Evolutionary conservation across 2,329 filamentous ascomycete genomes (phyloP).

Genomic region (Aspergillus luchuensis): DNA sequence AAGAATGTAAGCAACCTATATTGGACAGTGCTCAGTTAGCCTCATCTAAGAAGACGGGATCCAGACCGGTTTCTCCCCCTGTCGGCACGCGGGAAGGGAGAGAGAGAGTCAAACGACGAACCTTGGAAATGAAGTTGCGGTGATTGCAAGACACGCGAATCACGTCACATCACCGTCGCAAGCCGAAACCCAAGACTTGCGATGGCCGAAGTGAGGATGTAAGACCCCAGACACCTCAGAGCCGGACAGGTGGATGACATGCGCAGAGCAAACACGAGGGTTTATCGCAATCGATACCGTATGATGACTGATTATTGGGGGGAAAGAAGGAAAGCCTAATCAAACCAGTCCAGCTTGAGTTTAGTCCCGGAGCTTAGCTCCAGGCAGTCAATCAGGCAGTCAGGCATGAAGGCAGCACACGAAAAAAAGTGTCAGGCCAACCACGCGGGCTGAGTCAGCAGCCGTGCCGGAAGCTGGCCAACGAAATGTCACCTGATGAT

Average conservation of each 20-base stretch:
- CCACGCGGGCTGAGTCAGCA: conserved; percentile 23
- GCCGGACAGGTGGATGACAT: not conserved
- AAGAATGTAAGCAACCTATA: conserved; percentile 24
- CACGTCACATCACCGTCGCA: conserved; percentile 11
- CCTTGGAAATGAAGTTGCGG: conserved; percentile 16
- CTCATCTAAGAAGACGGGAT: not conserved
- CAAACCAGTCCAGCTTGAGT: not conserved
- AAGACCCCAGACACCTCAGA: conserved; percentile 5
- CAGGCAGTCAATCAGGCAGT: not conserved
- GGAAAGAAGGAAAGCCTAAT: not conserved
- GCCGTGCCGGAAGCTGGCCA: conserved; percentile 16
- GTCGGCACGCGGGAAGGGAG: not conserved
- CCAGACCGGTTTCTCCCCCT: conserved; percentile 2
- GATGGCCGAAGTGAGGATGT: not conserved
- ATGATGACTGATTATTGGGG: not conserved
- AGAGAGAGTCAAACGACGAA: conserved; percentile 7
- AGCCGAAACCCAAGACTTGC: conserved; percentile 4
- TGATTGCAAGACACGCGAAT: not conserved
- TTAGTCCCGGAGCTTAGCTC: not conserved
- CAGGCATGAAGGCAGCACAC: not conserved
- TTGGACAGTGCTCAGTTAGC: conserved; percentile 13
- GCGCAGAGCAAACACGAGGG: not conserved
- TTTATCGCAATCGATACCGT: not conserved
- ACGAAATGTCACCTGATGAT: conserved; percentile 33
- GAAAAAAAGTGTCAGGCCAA: not conserved